Percentiles rank a stretch among this genome's conserved stretches.
These are phyloP conservation scores for Pelargonium australe DNA, from an alignment of 441 rosid genomes.

Conservation along the genomic window DNA sequence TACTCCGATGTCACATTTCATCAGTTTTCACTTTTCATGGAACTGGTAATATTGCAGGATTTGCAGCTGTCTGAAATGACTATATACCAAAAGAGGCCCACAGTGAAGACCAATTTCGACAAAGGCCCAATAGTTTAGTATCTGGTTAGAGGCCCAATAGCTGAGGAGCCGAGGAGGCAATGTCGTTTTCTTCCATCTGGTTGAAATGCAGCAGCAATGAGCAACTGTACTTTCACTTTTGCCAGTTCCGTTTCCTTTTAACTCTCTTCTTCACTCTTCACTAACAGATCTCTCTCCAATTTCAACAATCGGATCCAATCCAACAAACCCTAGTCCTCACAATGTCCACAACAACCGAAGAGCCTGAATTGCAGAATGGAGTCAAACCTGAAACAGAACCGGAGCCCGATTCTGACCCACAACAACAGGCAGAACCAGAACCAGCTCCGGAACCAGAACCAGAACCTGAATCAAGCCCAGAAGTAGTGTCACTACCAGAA, in stretches of 20 bases:
- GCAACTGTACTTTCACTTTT: no score
- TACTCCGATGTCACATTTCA: no score
- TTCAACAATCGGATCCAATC: not conserved
- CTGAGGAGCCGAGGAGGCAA: no score
- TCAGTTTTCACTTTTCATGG: no score
- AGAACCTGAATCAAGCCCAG: constrained; percentile 17
- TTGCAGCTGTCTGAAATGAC: no score
- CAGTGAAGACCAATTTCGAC: no score
- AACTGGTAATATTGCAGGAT: no score
- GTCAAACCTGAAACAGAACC: constrained; percentile 22
- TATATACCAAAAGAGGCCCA: no score
- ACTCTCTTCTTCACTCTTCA: constrained; percentile 11
- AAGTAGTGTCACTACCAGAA: constrained; percentile 5
- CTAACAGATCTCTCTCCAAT: constrained; percentile 17
- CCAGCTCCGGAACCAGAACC: constrained; percentile 15
- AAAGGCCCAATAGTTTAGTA: no score
- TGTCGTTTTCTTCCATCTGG: no score
- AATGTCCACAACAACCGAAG: constrained; percentile 39
- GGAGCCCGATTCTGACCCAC: constrained; percentile 16
- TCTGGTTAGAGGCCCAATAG: no score
- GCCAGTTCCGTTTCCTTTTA: constrained; percentile 21
- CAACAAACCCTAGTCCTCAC: constrained; percentile 8
- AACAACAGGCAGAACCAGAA: constrained; percentile 14
- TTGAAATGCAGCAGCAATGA: no score
- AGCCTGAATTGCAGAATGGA: constrained; percentile 43